These are phyloP conservation scores for Stemphylium vesicarium DNA, from an alignment of 2,329 filamentous ascomycete species.

Conservation along the genomic window DNA sequence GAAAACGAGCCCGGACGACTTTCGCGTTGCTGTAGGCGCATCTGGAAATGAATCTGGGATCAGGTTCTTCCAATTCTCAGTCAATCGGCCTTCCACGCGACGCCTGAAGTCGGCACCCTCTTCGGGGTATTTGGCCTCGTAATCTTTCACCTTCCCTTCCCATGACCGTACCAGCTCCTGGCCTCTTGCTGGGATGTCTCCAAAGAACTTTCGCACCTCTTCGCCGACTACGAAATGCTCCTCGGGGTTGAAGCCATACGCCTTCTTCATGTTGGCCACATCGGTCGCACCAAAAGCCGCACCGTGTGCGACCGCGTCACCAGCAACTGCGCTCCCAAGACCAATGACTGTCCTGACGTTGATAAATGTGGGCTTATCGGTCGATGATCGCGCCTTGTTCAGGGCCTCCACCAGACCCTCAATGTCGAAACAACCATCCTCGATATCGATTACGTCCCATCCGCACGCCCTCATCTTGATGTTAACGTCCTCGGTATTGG, in stretches of 20 bases:
- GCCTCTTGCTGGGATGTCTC: slow-evolving; percentile 50
- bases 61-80: slow-evolving; percentile 56
- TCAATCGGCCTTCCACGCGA: slow-evolving; percentile 57
- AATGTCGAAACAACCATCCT: slow-evolving; percentile 61
- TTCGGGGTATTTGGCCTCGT: slow-evolving; percentile 56
- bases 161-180: slow-evolving; percentile 57
- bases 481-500: slow-evolving; percentile 63
- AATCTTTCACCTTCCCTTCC: slow-evolving; percentile 53
- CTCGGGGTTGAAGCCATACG: slow-evolving; percentile 58
- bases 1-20: slow-evolving; percentile 43
- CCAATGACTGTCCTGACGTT: slow-evolving; percentile 66
- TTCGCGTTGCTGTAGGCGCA: slow-evolving; percentile 57
- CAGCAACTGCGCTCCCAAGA: slow-evolving; percentile 59
- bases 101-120: slow-evolving; percentile 56
- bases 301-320: slow-evolving; percentile 62
- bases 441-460: slow-evolving; percentile 63
- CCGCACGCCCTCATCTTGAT: slow-evolving; percentile 64
- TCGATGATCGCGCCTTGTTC: slow-evolving; percentile 51
- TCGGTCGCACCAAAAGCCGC: slow-evolving; percentile 63
- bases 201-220: slow-evolving; percentile 56
- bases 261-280: slow-evolving; percentile 62
- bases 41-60: slow-evolving; percentile 59
- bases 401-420: slow-evolving; percentile 57
- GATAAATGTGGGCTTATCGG: slow-evolving; percentile 63
- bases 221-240: slow-evolving; percentile 56